Evolutionary conservation across 805 yeast species (phyloP).

Genomic region (Huiozyma naganishii): DNA sequence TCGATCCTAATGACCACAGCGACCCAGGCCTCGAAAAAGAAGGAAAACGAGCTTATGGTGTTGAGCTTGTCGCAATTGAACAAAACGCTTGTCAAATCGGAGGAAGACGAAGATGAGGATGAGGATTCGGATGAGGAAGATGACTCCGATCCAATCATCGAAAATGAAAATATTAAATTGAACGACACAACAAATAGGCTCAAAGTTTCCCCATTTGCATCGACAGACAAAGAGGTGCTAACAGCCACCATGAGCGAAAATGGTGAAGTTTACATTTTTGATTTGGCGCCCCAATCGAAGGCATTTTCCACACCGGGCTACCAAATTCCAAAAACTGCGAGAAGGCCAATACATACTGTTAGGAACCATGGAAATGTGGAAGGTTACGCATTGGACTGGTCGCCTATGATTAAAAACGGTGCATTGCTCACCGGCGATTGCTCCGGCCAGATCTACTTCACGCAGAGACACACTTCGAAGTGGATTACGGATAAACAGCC

Average conservation of each 20-base stretch:
- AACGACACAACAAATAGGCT: conserved; percentile 82
- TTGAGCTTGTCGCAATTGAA: conserved; percentile 73
- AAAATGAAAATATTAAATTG: conserved; percentile 68
- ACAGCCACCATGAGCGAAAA: conserved; percentile 83
- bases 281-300: conserved; percentile 64
- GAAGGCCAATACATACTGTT: conserved; percentile 74
- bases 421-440: conserved; percentile 81
- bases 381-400: conserved; percentile 97
- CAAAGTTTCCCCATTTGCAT: conserved; percentile 70
- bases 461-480: conserved; percentile 61
- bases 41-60: conserved; percentile 80
- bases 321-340: conserved; percentile 62
- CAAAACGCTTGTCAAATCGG: conserved; percentile 80
- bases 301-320: conserved; percentile 86
- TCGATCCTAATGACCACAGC: conserved; percentile 80
- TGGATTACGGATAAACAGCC: conserved; percentile 87
- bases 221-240: conserved; percentile 55
- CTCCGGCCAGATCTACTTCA: conserved; percentile 69
- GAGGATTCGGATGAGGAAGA: conserved; percentile 62
- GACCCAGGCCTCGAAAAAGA: conserved; percentile 79
- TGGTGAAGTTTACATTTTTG: conserved; percentile 84
- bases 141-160: conserved; percentile 76
- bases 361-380: conserved; percentile 87
- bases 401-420: conserved; percentile 73
- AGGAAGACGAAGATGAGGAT: conserved; percentile 63